phyloP scores from a whole-genome alignment of 2,329 filamentous ascomycete genomes.

The Apiospora rasikravindrae region DNA sequence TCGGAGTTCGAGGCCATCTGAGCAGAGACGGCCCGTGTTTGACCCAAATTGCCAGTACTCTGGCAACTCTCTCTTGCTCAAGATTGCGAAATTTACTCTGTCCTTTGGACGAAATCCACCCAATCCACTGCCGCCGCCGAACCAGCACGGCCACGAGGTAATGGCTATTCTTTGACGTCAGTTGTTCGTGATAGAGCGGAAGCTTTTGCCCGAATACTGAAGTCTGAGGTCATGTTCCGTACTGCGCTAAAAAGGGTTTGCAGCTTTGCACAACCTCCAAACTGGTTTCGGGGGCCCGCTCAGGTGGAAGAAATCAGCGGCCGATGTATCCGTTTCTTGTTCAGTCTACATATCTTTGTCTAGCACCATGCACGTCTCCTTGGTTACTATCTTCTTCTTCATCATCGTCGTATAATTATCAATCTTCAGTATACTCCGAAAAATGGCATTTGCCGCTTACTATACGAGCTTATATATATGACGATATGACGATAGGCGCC shows the following conservation, averaged over 20 bases:
- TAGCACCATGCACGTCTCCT: background rate
- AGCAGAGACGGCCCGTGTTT: conserved; percentile 8
- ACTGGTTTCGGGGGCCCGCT: background rate
- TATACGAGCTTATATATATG: background rate
- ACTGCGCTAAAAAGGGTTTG: background rate
- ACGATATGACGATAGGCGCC: background rate
- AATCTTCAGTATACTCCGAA: background rate
- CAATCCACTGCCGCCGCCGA: background rate
- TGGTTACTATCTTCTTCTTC: background rate
- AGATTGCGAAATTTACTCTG: conserved; percentile 13
- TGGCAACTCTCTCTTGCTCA: background rate
- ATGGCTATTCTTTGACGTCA: background rate
- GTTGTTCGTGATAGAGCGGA: background rate
- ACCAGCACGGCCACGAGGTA: conserved; percentile 8
- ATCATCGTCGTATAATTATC: background rate
- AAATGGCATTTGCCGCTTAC: background rate
- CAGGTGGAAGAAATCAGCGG: background rate
- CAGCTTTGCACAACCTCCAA: background rate
- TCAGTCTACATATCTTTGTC: too few relatives aligned
- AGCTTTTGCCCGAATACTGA: background rate
- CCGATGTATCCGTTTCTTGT: background rate
- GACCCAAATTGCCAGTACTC: background rate
- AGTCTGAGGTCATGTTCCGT: too few relatives aligned
- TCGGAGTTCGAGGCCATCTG: conserved; percentile 1
- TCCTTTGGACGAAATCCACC: background rate